phyloP scores from a whole-genome alignment of 352 stramenopile genomes.

The Globisporangium cylindrosporum region DNA sequence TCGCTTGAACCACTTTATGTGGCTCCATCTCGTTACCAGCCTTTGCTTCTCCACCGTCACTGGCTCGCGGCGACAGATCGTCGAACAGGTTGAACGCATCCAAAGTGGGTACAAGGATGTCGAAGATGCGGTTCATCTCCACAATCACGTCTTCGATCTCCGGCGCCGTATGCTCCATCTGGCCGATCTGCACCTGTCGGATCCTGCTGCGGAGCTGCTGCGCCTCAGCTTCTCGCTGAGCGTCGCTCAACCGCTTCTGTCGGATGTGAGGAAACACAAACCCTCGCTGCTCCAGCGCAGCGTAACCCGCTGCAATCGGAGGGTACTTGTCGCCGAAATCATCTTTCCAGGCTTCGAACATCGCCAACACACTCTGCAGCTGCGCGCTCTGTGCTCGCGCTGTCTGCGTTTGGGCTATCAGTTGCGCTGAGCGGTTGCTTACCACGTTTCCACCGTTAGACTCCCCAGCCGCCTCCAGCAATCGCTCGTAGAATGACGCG shows the following conservation, averaged over 20 bases:
- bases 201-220: slow-evolving; percentile 15
- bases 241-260: slow-evolving; percentile 14
- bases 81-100: slow-evolving; percentile 49
- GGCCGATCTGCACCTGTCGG: slow-evolving; percentile 18
- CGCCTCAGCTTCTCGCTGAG: slow-evolving; percentile 26
- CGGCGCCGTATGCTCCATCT: slow-evolving; percentile 40
- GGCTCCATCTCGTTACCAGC: not conserved
- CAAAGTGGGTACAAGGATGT: slow-evolving; percentile 71
- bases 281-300: slow-evolving; percentile 40
- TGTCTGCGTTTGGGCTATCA: slow-evolving; percentile 15
- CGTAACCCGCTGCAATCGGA: slow-evolving; percentile 48
- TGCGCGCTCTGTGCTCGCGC: not conserved
- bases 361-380: slow-evolving; percentile 29
- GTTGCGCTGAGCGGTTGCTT: not conserved
- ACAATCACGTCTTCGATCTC: slow-evolving; percentile 66
- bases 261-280: slow-evolving; percentile 46
- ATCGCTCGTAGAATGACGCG: slow-evolving; percentile 39
- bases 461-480: slow-evolving; percentile 47
- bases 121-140: slow-evolving; percentile 75
- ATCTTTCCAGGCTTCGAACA: slow-evolving; percentile 65
- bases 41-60: not conserved
- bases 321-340: slow-evolving; percentile 57
- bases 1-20: not conserved
- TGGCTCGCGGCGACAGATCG: not conserved
- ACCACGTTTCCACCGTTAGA: not conserved